phyloP scores from a whole-genome alignment of 176 grass and related monocot genomes.

The Phoenix roebelenii region DNA sequence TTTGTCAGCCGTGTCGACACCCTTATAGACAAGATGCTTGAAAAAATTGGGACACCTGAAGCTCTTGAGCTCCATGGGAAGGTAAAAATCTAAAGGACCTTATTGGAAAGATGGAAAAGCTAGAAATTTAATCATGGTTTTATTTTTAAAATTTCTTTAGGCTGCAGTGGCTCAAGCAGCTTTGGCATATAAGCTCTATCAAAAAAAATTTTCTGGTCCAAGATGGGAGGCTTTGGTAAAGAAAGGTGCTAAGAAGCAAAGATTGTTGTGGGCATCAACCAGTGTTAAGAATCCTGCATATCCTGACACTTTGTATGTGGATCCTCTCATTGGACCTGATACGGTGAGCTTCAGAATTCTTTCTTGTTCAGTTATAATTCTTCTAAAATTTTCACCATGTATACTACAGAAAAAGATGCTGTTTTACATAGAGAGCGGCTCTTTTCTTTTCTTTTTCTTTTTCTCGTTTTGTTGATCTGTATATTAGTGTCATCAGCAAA shows the following conservation, averaged over 20 bases:
- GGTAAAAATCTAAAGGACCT: slow-evolving; percentile 25
- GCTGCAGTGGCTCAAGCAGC: slow-evolving; percentile 93
- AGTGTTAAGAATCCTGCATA: slow-evolving; percentile 97
- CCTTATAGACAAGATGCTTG: slow-evolving; percentile 90
- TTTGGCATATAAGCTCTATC: slow-evolving; percentile 89
- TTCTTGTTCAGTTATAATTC: too few species aligned
- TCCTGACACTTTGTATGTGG: slow-evolving; percentile 85
- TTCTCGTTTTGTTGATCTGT: too few species aligned
- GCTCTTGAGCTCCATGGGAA: slow-evolving; percentile 83
- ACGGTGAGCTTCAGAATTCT: slow-evolving; percentile 37
- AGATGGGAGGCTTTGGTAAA: slow-evolving; percentile 98
- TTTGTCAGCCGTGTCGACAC: slow-evolving; percentile 92
- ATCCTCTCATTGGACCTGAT: slow-evolving; percentile 96
- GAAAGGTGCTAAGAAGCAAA: slow-evolving; percentile 98
- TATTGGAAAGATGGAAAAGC: too few species aligned
- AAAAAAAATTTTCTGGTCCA: slow-evolving; percentile 94
- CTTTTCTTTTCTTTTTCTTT: too few species aligned
- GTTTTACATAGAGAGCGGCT: too few species aligned
- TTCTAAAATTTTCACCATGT: too few species aligned
- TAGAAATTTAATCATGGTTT: too few species aligned
- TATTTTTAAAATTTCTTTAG: slow-evolving; percentile 21
- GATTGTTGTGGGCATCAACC: slow-evolving; percentile 92
- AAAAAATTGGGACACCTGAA: slow-evolving; percentile 95
- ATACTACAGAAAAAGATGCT: too few species aligned
- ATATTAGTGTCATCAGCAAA: too few species aligned